Base-by-base conservation (phyloP, 225 moss, liverwort and hornwort genomes). In the Antitrichia curtipendula region DNA sequence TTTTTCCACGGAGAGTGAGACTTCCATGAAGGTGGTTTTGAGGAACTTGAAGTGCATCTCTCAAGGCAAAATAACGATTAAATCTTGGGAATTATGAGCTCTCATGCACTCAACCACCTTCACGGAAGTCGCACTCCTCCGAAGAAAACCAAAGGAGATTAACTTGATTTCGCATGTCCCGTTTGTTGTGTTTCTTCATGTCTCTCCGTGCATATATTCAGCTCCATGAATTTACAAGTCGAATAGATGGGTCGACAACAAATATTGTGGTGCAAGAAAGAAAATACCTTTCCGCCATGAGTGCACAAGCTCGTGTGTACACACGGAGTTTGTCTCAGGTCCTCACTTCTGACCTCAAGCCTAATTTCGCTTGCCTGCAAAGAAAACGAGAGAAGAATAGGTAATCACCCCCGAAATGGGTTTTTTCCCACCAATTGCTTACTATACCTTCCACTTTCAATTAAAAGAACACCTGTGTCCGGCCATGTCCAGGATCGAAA, bases 1-100 rank as follows among this genome's bases (percentile, higher is more conserved):
- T 50, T 84, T 73, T 41, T 31, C 14, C 0, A 1, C 0, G 13
- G 3, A 22, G 3, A 5, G 0, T 0, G 0, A 0, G 0, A 1
- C 3, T 1, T 20, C n/a, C 2, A n/a, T 0, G 52, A 69, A 83
- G 45, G 63, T 84, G 79, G 43, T 61, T 82, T 40, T 43, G 58
- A 84, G 14, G 49, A 50, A 85, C 49, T 75, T 85, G n/a, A 47
- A 73, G 17, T 60, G 25, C 47, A 60, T 25, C 17, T 60, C 13
- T 3, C 36, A 12, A 45, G 57, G 17, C 73, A 73, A 58, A 45
- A 36, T 8, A 54, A 9, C 5, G 1, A 34, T 36, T 84, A 34
- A 12, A 59, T 59, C 19, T 24, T 34, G 27, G 4, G 36, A 47
- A 59, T 36, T 58, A 9, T 21, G 62, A 60, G 66, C 68, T 71